These are phyloP conservation scores for Trypanosoma caninum DNA, from an alignment of 208 protist genomes.

Conservation along the genomic window DNA sequence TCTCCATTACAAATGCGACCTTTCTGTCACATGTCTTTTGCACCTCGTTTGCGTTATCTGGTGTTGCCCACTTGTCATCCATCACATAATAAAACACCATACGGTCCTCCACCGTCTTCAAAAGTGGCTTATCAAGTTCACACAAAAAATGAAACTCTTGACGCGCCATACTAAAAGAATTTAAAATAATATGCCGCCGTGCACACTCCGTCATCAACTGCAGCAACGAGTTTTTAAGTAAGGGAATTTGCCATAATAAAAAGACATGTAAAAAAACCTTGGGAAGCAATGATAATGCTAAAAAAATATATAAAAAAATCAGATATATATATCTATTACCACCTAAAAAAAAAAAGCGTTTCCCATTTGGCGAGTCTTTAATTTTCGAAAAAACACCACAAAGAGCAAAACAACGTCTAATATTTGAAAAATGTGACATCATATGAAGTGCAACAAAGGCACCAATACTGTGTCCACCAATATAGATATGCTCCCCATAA, in stretches of 20 bases:
- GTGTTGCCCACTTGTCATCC: conserved; percentile 56
- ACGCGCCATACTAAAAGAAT: conserved; percentile 50
- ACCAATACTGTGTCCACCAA: conserved; percentile 83
- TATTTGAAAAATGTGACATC: conserved; percentile 31
- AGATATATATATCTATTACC: conserved; percentile 32
- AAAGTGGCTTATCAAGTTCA: conserved; percentile 40
- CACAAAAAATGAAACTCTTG: conserved; percentile 55
- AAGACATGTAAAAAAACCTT: conserved; percentile 2
- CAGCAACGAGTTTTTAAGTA: conserved; percentile 11
- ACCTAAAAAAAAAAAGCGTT: conserved; percentile 28
- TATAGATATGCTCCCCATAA: conserved; percentile 51
- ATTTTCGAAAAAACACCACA: conserved; percentile 64
- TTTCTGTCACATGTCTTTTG: conserved; percentile 30
- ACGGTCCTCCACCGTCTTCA: conserved; percentile 36
- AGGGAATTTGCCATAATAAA: conserved; percentile 25
- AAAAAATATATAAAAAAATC: conserved; percentile 19
- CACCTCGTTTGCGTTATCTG: conserved; percentile 41
- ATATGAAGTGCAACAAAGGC: conserved; percentile 67
- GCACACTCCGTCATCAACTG: conserved; percentile 28
- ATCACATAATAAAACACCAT: conserved; percentile 74
- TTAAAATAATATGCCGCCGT: conserved; percentile 27
- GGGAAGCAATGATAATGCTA: conserved; percentile 19
- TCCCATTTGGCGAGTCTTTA: conserved; percentile 54
- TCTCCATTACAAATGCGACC: conserved; percentile 44
- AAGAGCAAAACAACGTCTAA: conserved; percentile 65